Percentiles rank a stretch among this genome's conserved stretches.
These are phyloP conservation scores for Coniella vitis DNA, from an alignment of 2,329 filamentous ascomycete species.

Conservation along the genomic window DNA sequence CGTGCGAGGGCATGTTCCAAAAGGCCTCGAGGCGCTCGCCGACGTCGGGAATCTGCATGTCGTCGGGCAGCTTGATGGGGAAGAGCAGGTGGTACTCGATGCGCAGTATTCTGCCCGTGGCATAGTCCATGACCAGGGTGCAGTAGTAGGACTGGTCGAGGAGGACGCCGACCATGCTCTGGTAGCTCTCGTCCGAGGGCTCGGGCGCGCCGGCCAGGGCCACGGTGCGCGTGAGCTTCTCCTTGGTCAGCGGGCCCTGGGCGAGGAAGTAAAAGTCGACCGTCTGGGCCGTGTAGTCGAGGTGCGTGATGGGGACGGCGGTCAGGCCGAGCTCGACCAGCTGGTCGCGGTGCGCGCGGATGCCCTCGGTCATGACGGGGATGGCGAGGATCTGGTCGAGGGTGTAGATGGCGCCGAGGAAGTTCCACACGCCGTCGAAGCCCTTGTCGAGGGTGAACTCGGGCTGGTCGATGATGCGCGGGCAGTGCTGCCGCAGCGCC, in stretches of 20 bases:
- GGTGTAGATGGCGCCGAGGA: constrained; percentile 1
- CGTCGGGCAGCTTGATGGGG: constrained; percentile 13
- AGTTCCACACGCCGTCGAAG: constrained; percentile 9
- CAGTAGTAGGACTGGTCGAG: constrained; percentile 10
- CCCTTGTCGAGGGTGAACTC: constrained; percentile 11
- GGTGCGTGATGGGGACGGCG: constrained; percentile 4
- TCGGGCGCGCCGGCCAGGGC: constrained; percentile 10
- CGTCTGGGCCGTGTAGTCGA: constrained; percentile 1
- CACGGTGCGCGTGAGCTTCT: constrained; percentile 2
- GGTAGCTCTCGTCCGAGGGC: constrained; percentile 5
- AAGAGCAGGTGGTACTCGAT: constrained; percentile 16
- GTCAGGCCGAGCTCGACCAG: constrained; percentile 4
- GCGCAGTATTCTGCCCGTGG: constrained; percentile 3
- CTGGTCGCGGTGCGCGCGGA: constrained; percentile 7
- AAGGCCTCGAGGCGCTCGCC: constrained; percentile 7
- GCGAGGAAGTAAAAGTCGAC: constrained; percentile 10
- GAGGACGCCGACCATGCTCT: constrained; percentile 11
- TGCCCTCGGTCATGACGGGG: constrained; percentile 9
- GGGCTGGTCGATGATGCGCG: constrained; percentile 11
- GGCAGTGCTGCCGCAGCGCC: background rate
- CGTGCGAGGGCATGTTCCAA: constrained; percentile 12
- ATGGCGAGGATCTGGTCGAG: constrained; percentile 6
- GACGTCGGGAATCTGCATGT: constrained; percentile 11
- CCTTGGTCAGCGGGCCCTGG: constrained; percentile 12
- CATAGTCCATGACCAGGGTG: constrained; percentile 10